These are phyloP conservation scores for Asterella californica DNA, from an alignment of 225 moss, liverwort and hornwort species.

Conservation along the genomic window DNA sequence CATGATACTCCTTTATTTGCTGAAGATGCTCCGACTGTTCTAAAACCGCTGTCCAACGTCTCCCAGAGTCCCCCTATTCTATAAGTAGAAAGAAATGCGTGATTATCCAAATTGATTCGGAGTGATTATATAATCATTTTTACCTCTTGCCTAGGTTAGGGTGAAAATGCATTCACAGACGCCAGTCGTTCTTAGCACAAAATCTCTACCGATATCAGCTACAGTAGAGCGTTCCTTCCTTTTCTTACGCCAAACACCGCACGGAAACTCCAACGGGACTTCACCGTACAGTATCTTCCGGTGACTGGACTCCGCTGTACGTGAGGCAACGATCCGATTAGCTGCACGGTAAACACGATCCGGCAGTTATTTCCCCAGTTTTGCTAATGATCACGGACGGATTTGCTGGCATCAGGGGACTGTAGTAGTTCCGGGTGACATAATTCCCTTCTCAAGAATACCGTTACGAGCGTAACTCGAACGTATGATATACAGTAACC, in stretches of 20 bases:
- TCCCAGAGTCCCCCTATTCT: not conserved
- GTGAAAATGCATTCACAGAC: too few species aligned
- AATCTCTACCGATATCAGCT: not conserved
- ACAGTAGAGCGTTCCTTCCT: not conserved
- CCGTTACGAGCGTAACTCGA: not conserved
- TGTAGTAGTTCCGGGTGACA: not conserved
- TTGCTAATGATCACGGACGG: not conserved
- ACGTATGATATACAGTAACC: not conserved
- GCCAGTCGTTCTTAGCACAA: too few species aligned
- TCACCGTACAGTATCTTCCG: not conserved
- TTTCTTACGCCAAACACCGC: not conserved
- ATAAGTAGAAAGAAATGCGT: not conserved
- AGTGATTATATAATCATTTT: too few species aligned
- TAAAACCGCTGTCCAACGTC: not conserved
- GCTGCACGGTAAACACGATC: not conserved
- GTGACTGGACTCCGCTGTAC: not conserved
- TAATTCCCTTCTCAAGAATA: not conserved
- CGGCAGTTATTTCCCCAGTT: not conserved
- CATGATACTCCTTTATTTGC: not conserved
- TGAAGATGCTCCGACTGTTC: too few species aligned
- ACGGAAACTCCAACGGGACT: not conserved
- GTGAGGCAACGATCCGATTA: not conserved
- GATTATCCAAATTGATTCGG: not conserved
- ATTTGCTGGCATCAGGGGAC: not conserved
- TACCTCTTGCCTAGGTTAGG: too few species aligned